Base-by-base conservation (phyloP, 805 yeast species). In the Huiozyma sinensis region DNA sequence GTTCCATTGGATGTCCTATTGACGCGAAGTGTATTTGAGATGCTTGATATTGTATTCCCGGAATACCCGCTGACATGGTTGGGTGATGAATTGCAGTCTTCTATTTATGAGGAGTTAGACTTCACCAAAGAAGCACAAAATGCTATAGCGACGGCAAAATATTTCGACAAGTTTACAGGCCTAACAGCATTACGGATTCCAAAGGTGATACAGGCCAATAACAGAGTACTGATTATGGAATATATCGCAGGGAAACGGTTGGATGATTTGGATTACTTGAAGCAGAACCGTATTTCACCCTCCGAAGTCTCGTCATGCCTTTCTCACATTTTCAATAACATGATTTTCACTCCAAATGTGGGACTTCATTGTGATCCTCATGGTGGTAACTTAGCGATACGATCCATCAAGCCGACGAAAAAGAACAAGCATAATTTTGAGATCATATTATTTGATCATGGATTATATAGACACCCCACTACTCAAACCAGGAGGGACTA, bases 361-460 rank as follows among this genome's bases (percentile, higher is more conserved):
- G 86, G 90, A 0, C 75, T 92, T 37, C 99, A 92, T 61, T 92
- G 98, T 66, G 99, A 92, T 61, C 98, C 98, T 1, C 99, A 92
- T 61, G 95, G 95, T 8, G 99, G 99, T 0, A 92, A 92, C 56
- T 68, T 92, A 47, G 96, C 97, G 0, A 86, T 92, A 24, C 69
- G 88, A 44, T 28, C 41, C 7, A 17, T 13, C 11, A 51, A 50
- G 27, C 60, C 46, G 33, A 52, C 47, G 3, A 12, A 32, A 10
- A 41, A 52, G 8, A 67, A 70, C 28, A 64, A 66, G 4, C 87
- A 81, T 57, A 89, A 90, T 59, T 92, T 92, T 60, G 98, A 92
- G 62, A 85, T 92, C 42, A 70, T 92, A 6, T 69, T 92, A 13
- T 94, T 87, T 60, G 99, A 92, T 64, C 98, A 92, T 62, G 99